Conservation (phyloP, 495 filamentous ascomycete genomes). For the Penicillium tannophilum region DNA sequence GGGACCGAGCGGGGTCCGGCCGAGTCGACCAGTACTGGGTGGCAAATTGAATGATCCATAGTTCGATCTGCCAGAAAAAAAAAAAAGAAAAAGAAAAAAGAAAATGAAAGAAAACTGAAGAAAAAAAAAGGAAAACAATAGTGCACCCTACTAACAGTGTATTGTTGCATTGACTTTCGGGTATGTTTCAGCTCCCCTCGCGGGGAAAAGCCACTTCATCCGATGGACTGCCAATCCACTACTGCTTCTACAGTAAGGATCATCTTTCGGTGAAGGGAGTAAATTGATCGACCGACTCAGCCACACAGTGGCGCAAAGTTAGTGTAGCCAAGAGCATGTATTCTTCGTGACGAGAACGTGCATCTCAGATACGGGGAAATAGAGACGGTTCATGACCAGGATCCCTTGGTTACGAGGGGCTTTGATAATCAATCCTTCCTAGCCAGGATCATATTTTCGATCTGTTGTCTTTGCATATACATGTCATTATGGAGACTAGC, state of each 20-base stretch:
- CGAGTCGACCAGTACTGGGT: not conserved
- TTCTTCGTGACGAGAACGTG: not conserved
- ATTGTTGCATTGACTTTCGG: constrained; percentile 7
- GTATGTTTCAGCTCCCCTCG: constrained; percentile 18
- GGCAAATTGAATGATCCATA: not conserved
- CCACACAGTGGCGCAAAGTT: constrained; percentile 22
- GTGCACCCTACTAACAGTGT: too few relatives aligned
- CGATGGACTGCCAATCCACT: not conserved
- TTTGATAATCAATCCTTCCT: not conserved
- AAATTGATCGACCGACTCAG: constrained; percentile 20
- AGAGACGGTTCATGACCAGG: not conserved
- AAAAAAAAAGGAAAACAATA: not conserved
- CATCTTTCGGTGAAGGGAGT: constrained; percentile 9
- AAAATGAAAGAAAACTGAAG: not conserved
- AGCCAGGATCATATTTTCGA: not conserved
- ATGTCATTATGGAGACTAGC: not conserved
- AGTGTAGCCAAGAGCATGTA: not conserved
- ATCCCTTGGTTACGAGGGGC: not conserved
- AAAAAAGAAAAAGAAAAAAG: not conserved
- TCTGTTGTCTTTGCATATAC: not conserved
- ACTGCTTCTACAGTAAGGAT: constrained; percentile 8
- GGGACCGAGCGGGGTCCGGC: constrained; percentile 2
- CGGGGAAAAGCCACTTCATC: constrained; percentile 11
- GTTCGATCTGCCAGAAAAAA: not conserved
- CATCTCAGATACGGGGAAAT: not conserved